These are phyloP conservation scores for Helianthus tuberosus DNA, from an alignment of 129 eudicot genomes.

Conservation along the genomic window DNA sequence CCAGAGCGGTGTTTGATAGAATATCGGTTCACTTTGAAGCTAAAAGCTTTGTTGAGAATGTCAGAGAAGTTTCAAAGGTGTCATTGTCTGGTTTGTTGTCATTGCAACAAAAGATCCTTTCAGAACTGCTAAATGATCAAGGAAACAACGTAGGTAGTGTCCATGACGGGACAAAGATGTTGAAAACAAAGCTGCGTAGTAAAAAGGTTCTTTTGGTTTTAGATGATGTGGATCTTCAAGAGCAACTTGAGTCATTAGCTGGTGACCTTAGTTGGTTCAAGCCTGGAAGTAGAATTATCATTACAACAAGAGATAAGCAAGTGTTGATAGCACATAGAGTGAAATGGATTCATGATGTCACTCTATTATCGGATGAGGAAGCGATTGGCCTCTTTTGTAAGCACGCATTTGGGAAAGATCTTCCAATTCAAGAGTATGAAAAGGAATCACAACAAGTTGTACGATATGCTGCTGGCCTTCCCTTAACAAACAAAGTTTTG, in stretches of 20 bases:
- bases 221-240: background rate
- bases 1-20: constrained; percentile 9
- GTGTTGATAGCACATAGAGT: background rate
- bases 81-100: background rate
- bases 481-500: constrained; percentile 20
- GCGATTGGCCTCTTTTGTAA: constrained; percentile 35
- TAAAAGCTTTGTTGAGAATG: constrained; percentile 18
- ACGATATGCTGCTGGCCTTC: constrained; percentile 34
- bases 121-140: background rate
- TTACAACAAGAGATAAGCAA: constrained; percentile 3
- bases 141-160: background rate
- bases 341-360: background rate
- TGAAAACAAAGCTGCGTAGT: background rate
- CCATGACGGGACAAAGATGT: background rate
- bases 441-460: constrained; percentile 28
- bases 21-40: constrained; percentile 14
- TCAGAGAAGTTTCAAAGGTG: constrained; percentile 4
- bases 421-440: constrained; percentile 27
- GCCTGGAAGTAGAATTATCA: background rate
- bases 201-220: background rate
- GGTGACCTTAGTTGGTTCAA: background rate
- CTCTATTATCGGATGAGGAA: background rate
- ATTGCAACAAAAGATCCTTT: background rate
- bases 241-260: background rate
- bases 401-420: constrained; percentile 42